Evolutionary conservation across 2,329 filamentous ascomycete genomes (phyloP), one percentile per base, ranked within the genome.

Genomic region (Trichothecium sympodiale): DNA sequence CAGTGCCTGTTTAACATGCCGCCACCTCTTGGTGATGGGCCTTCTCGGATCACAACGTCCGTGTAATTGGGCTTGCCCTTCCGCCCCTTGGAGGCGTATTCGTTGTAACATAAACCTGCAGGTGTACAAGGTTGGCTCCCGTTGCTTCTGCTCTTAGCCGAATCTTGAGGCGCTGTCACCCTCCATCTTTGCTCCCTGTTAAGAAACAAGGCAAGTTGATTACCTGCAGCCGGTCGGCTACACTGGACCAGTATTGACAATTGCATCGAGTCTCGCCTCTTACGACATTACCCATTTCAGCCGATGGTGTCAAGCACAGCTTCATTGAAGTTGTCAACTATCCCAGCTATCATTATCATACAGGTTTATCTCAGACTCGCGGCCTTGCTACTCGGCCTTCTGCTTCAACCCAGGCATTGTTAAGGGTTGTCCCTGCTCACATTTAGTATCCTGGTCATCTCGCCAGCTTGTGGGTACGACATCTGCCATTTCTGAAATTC

Each of bases 261-360:
- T 25, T 6, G 20, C 20, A 25, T 10, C 10, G 6, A 25, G 20
- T 25, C 20, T 25, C 20, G 10, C 23, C 17, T 33, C n/a, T 13
- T 18, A 35, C 26, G n/a, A 23, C 33, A 35, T 35, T 35, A 35
- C 10, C 33, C 33, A 35, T 25, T 35, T 35, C 33, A 35, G 33
- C 33, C 33, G 33, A 35, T 9, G 27, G 9, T 4, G 20, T 18
- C 33, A 35, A 35, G 33, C 14, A 15, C 14, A 35, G 9, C 17
- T 16, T 14, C 26, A 27, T 28, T 8, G 23, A 35, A n/a, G 20
- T n/a, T 35, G 17, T 25, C 20, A 25, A 10, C 10, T 6, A 6
- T 10, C 20, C 10, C 20, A 25, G 10, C 6, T 10, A 25, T 10
- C 20, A 25, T 6, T 10, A 25, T 25, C 20, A 25, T 6, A 25